phyloP scores from a whole-genome alignment of 192 early-diverging fungal species.

The Helicostylum pulchrum region DNA sequence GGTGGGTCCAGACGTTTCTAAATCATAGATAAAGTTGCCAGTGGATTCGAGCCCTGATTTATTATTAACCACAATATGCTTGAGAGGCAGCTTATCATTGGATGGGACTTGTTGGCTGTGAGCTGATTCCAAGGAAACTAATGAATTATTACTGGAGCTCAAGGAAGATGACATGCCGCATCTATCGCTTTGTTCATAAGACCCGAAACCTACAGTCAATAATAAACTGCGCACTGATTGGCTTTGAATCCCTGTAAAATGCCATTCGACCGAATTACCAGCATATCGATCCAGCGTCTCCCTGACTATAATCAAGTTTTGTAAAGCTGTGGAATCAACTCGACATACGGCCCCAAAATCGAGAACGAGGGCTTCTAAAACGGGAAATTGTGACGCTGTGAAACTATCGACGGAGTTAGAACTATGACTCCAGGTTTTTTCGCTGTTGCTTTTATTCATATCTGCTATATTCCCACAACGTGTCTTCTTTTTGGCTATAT shows the following conservation, averaged over 20 bases:
- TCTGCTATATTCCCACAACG: slow-evolving; percentile 17
- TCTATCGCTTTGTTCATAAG: neutral
- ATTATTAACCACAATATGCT: too few species aligned
- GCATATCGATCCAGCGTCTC: slow-evolving; percentile 19
- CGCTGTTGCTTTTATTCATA: slow-evolving; percentile 11
- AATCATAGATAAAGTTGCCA: too few species aligned
- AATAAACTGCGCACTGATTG: slow-evolving; percentile 12
- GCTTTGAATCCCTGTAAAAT: slow-evolving; percentile 24
- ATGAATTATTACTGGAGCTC: neutral
- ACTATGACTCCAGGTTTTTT: slow-evolving; percentile 14
- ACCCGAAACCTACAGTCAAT: slow-evolving; percentile 17
- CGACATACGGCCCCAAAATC: slow-evolving; percentile 76
- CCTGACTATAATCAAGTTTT: slow-evolving; percentile 61
- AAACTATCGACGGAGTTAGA: neutral
- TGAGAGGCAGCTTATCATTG: too few species aligned
- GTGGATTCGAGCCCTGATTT: too few species aligned
- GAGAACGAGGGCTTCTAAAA: slow-evolving; percentile 71
- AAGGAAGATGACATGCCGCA: slow-evolving; percentile 5
- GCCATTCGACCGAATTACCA: slow-evolving; percentile 22
- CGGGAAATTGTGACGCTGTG: slow-evolving; percentile 35
- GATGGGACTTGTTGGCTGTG: too few species aligned
- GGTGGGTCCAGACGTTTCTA: too few species aligned
- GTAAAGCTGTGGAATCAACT: slow-evolving; percentile 79
- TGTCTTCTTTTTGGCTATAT: slow-evolving; percentile 21
- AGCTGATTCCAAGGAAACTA: slow-evolving; percentile 1